Evolutionary conservation across 2,329 filamentous ascomycete genomes (phyloP).

Genomic region (Lecanicillium sp.): DNA sequence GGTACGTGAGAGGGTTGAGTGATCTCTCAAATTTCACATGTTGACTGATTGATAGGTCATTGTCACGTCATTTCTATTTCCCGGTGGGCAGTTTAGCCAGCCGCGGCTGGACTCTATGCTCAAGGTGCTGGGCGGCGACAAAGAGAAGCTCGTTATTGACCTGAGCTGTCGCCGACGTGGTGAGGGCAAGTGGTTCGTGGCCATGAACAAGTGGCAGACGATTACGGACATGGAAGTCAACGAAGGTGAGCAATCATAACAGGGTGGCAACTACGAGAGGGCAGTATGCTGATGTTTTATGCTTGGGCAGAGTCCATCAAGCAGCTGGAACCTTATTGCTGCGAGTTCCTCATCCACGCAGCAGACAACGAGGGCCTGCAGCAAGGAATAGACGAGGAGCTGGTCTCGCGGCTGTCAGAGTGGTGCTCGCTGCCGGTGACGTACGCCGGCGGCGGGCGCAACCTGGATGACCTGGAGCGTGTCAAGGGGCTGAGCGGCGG

Average conservation of each 20-base stretch:
- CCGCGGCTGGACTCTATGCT: slow-evolving; percentile 70
- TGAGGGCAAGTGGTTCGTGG: slow-evolving; percentile 79
- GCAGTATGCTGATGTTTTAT: not conserved
- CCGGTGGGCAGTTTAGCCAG: slow-evolving; percentile 73
- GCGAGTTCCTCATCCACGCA: slow-evolving; percentile 94
- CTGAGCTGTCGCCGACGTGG: slow-evolving; percentile 79
- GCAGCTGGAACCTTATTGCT: slow-evolving; percentile 82
- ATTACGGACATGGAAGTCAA: slow-evolving; percentile 94
- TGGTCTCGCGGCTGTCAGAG: slow-evolving; percentile 68
- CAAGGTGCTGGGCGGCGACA: slow-evolving; percentile 65
- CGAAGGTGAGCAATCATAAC: slow-evolving; percentile 56
- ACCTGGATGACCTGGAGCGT: slow-evolving; percentile 72
- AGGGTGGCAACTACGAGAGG: no score
- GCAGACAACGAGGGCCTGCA: slow-evolving; percentile 95
- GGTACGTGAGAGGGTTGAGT: slow-evolving; percentile 42
- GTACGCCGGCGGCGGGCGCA: slow-evolving; percentile 89
- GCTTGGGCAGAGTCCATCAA: slow-evolving; percentile 63
- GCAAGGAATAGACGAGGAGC: slow-evolving; percentile 77
- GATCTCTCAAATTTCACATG: not conserved
- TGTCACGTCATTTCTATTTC: slow-evolving; percentile 93
- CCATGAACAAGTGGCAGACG: slow-evolving; percentile 99
- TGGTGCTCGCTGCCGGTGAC: slow-evolving; percentile 94
- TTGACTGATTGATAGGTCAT: slow-evolving; percentile 63
- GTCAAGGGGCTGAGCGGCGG: slow-evolving; percentile 75
- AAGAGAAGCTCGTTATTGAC: slow-evolving; percentile 82